These are phyloP conservation scores for Aspergillus wentii DNA, from an alignment of 495 filamentous ascomycete genomes.

Conservation along the genomic window DNA sequence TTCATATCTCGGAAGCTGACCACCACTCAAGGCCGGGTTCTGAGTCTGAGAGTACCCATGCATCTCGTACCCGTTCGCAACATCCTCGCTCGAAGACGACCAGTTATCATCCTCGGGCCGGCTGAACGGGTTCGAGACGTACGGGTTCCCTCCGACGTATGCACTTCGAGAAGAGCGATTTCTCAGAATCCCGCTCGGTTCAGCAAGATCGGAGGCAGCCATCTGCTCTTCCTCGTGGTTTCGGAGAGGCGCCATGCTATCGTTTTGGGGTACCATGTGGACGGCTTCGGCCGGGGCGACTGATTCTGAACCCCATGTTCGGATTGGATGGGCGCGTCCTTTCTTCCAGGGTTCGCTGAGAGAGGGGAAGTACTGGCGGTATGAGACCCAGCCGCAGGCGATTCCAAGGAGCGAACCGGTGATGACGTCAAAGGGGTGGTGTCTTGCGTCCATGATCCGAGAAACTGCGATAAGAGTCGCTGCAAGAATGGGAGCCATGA, in stretches of 20 bases:
- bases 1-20: constrained; percentile 19
- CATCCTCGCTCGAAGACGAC: constrained; percentile 42
- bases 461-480: constrained; percentile 51
- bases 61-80: constrained; percentile 38
- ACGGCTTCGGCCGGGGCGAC: constrained; percentile 14
- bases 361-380: constrained; percentile 55
- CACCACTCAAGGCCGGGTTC: constrained; percentile 16
- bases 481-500: constrained; percentile 54
- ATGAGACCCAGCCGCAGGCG: constrained; percentile 41
- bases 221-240: constrained; percentile 31
- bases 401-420: constrained; percentile 67
- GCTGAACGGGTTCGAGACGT: constrained; percentile 19
- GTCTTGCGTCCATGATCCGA: constrained; percentile 72
- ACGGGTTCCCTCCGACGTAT: too few relatives aligned
- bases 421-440: constrained; percentile 87
- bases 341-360: constrained; percentile 52
- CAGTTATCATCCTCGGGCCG: constrained; percentile 34
- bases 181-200: constrained; percentile 5
- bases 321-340: constrained; percentile 58
- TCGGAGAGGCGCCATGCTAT: constrained; percentile 27
- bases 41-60: constrained; percentile 24
- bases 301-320: constrained; percentile 50
- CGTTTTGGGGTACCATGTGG: constrained; percentile 5
- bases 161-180: too few relatives aligned
- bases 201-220: constrained; percentile 7